A percentile compares a stretch with the other conserved stretches of the same genome.
Conservation (phyloP, 148 eudicot genomes). For the Camellia japonica region DNA sequence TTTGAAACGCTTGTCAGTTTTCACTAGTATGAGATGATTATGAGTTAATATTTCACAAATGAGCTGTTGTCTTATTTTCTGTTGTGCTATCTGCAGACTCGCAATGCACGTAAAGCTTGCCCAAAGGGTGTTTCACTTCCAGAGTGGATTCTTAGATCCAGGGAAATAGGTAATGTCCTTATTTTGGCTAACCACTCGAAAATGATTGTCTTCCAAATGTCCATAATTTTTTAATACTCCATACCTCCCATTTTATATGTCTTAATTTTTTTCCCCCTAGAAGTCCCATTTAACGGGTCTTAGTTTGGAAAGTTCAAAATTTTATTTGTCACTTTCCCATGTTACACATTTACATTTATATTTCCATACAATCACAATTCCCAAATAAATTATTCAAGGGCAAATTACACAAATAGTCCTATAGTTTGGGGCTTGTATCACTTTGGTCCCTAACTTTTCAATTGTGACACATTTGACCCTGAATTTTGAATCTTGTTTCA, state of each 20-base stretch:
- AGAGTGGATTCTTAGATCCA: constrained; percentile 76
- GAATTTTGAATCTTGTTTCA: no score
- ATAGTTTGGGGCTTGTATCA: no score
- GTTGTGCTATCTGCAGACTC: constrained; percentile 50
- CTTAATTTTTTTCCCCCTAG: background rate
- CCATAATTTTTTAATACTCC: background rate
- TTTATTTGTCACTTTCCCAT: background rate
- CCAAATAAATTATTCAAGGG: background rate
- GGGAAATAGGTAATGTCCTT: constrained; percentile 68
- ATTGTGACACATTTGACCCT: no score
- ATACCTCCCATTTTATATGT: background rate
- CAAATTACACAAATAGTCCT: no score
- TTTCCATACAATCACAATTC: background rate
- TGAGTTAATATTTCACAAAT: constrained; percentile 13
- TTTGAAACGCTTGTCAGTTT: background rate
- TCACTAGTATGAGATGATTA: background rate
- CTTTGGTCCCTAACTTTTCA: no score
- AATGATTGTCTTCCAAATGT: background rate
- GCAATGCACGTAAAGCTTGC: constrained; percentile 91
- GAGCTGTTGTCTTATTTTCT: constrained; percentile 8
- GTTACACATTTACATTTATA: background rate
- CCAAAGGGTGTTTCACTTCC: constrained; percentile 72
- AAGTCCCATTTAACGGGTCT: background rate
- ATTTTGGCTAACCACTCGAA: constrained; percentile 7
- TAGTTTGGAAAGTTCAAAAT: background rate